Evolutionary conservation across 169 alveolate species (phyloP).

Genomic region (Plasmodium berghei): DNA sequence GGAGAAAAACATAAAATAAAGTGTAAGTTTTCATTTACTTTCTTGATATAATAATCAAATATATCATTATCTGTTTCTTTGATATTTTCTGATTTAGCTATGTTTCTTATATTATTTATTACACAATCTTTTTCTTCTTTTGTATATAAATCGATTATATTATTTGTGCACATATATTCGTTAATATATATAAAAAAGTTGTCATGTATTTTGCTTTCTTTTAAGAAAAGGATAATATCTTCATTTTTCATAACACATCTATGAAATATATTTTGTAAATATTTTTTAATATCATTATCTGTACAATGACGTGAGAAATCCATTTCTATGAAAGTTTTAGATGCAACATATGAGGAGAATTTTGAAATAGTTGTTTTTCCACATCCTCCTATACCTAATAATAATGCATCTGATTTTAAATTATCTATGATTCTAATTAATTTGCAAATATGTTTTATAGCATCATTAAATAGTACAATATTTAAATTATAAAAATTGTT

Average conservation of each 20-base stretch:
- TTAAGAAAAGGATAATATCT: conserved; percentile 91
- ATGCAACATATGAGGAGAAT: conserved; percentile 93
- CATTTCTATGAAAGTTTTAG: conserved; percentile 86
- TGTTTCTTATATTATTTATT: conserved; percentile 86
- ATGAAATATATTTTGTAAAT: conserved; percentile 84
- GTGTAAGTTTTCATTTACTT: conserved; percentile 95
- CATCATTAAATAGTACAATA: conserved; percentile 96
- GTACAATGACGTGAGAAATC: conserved; percentile 64
- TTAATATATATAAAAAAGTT: conserved; percentile 82
- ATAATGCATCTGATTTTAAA: conserved; percentile 95
- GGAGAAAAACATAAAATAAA: conserved; percentile 96
- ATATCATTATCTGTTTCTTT: conserved; percentile 92
- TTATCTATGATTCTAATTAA: conserved; percentile 94
- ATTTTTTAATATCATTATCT: conserved; percentile 72
- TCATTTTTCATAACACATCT: conserved; percentile 93
- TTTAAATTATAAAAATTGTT: conserved; percentile 95
- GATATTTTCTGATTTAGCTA: conserved; percentile 92
- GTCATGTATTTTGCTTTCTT: conserved; percentile 88
- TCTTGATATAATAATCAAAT: conserved; percentile 94
- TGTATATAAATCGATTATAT: conserved; percentile 81
- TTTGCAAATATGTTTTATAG: conserved; percentile 95
- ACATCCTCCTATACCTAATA: conserved; percentile 98
- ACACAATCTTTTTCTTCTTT: conserved; percentile 77
- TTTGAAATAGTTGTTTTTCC: conserved; percentile 95
- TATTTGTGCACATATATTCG: conserved; percentile 81